Evolutionary conservation across 2,329 filamentous ascomycete genomes (phyloP).

Genomic region (Exophiala aquamarina): DNA sequence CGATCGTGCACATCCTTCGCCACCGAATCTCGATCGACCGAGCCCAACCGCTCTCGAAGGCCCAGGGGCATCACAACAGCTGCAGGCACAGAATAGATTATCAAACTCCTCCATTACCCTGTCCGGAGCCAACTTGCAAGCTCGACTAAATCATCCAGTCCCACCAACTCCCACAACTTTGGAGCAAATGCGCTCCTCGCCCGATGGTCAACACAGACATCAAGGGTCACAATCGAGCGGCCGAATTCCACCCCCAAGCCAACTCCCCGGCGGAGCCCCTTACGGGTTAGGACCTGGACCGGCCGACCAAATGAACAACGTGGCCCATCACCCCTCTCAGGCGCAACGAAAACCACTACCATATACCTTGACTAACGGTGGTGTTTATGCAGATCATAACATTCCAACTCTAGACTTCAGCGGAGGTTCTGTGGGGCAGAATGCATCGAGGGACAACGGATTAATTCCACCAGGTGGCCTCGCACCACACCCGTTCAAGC

Average conservation of each 20-base stretch:
- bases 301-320: slow-evolving; percentile 23
- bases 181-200: slow-evolving; percentile 10
- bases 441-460: slow-evolving; percentile 19
- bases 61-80: background rate
- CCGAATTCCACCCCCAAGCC: background rate
- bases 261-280: background rate
- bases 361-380: slow-evolving; percentile 6
- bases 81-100: slow-evolving; percentile 6
- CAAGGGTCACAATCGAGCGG: background rate
- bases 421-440: slow-evolving; percentile 7
- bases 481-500: slow-evolving; percentile 23
- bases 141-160: slow-evolving; percentile 33
- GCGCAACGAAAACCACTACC: slow-evolving; percentile 12
- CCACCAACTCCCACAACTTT: slow-evolving; percentile 27
- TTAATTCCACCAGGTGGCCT: slow-evolving; percentile 24
- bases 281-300: slow-evolving; percentile 15
- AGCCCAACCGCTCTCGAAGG: background rate
- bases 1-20: slow-evolving; percentile 10
- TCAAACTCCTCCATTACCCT: slow-evolving; percentile 24
- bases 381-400: background rate
- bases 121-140: slow-evolving; percentile 32
- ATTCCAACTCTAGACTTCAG: slow-evolving; percentile 8
- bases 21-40: slow-evolving; percentile 10
- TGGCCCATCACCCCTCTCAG: slow-evolving; percentile 20
- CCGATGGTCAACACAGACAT: slow-evolving; percentile 2